phyloP scores from a whole-genome alignment of 495 filamentous ascomycete species.

The Aspergillus panamensis region DNA sequence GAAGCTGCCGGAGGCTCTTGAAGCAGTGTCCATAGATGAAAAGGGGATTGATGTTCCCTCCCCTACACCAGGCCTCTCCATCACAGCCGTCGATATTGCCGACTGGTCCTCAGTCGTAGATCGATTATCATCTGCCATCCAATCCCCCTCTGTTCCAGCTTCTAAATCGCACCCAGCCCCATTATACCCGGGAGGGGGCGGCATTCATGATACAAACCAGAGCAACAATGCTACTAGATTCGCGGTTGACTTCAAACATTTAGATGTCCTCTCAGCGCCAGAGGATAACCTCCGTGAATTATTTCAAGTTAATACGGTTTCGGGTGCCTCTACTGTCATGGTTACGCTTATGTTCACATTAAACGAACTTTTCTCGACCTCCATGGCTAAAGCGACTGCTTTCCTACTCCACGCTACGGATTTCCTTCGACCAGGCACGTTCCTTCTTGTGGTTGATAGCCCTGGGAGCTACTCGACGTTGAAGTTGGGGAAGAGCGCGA shows the following conservation, averaged over 20 bases:
- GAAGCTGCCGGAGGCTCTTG: slow-evolving; percentile 15
- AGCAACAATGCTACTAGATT: slow-evolving; percentile 25
- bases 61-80: slow-evolving; percentile 33
- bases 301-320: slow-evolving; percentile 22
- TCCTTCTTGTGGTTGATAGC: slow-evolving; percentile 87
- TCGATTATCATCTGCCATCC: slow-evolving; percentile 46
- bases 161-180: slow-evolving; percentile 50
- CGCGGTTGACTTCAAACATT: slow-evolving; percentile 50
- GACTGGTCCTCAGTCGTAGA: slow-evolving; percentile 64
- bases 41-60: too few relatives aligned
- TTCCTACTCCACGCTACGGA: slow-evolving; percentile 66
- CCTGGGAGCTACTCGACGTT: slow-evolving; percentile 88
- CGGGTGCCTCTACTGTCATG: slow-evolving; percentile 41
- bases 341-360: slow-evolving; percentile 90
- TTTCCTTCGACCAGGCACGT: slow-evolving; percentile 50
- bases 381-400: slow-evolving; percentile 66
- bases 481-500: slow-evolving; percentile 48
- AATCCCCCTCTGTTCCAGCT: slow-evolving; percentile 30
- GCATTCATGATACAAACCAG: not conserved
- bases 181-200: slow-evolving; percentile 24
- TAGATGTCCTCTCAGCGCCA: slow-evolving; percentile 58
- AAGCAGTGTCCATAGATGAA: slow-evolving; percentile 20
- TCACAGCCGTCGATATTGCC: slow-evolving; percentile 76
- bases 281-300: slow-evolving; percentile 39
- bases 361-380: slow-evolving; percentile 88